Evolutionary conservation across 2,329 filamentous ascomycete species (phyloP), one percentile per base, ranked within the genome.

Genomic region (Xenoacremonium recifei): DNA sequence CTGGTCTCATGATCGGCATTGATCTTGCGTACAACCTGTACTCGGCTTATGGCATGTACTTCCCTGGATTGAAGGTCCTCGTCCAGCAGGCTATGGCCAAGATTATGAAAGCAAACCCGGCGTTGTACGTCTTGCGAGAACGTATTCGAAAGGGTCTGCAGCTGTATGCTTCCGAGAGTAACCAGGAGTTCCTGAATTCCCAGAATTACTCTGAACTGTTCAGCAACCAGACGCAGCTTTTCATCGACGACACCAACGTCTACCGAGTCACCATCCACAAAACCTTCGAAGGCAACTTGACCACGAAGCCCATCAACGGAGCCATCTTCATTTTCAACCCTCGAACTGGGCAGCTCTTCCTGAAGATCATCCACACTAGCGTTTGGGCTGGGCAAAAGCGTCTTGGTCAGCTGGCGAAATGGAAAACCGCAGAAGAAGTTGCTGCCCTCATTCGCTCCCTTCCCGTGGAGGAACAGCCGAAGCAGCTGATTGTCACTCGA

Each of bases 261-360:
- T 99, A 99, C 65, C 91, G 93, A 73, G 93, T 99, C 48, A 99
- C 93, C 1, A 99, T 99, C 50, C 93, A 99, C 77, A 99, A 99
- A 80, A 99, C 93, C 0, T 99, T 99, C 50, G 93, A 99, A 68
- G 93, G 93, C 58, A 99, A 99, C 64, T 75, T 99, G 80, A 99
- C 93, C 0, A 99, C 93, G 2, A 99, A 99, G 70, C 93, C 93
- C 4, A 99, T 99, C 77, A 99, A 99, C 65, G 93, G 93, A 63
- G 93, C 95, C 34, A 97, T 99, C 64, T 99, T 99, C 75, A 99
- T 99, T 63, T 97, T 99, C 80, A 99, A 99, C 65, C 93, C 95
- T n/a, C 83, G 92, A 44, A 99, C 93, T 39, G 93, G 93, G 37
- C 93, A 99, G 62, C 71, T 99, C 29, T 99, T 99, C 82, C 70